Percentiles rank a stretch among this genome's conserved stretches.
phyloP scores from a whole-genome alignment of 345 rosid species.

The Moricandia arvensis region DNA sequence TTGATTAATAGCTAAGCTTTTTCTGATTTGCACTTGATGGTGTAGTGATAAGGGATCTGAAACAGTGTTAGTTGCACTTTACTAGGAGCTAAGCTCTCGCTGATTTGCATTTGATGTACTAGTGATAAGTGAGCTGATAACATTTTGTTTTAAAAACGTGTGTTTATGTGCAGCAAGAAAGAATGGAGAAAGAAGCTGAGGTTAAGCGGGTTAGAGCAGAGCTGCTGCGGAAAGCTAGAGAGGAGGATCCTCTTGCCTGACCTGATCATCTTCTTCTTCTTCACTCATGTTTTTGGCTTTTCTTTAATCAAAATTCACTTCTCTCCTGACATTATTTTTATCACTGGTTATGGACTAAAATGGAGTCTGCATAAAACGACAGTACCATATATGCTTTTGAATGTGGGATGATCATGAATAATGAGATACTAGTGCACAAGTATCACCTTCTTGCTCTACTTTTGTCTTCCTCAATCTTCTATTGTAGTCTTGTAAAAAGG shows the following conservation, averaged over 20 bases:
- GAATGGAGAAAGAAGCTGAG: conserved; percentile 61
- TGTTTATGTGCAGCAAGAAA: conserved; percentile 45
- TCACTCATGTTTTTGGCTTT: background rate
- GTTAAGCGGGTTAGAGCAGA: conserved; percentile 57
- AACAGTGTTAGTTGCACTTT: background rate
- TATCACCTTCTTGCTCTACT: background rate
- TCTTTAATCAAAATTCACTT: conserved; percentile 7
- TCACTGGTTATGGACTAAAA: conserved; percentile 1
- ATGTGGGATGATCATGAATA: conserved; percentile 33
- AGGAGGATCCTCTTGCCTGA: conserved; percentile 45
- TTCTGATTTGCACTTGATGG: background rate
- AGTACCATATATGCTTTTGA: conserved; percentile 19
- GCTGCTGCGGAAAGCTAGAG: conserved; percentile 47
- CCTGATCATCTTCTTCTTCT: conserved; percentile 21
- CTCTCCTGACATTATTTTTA: background rate
- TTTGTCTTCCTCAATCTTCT: too few species aligned
- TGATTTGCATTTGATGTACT: background rate
- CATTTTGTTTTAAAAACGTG: background rate
- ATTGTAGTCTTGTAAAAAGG: too few species aligned
- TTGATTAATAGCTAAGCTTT: background rate
- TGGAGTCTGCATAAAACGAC: conserved; percentile 21
- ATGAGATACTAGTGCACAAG: conserved; percentile 5
- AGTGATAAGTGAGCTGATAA: background rate
- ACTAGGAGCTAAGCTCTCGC: background rate
- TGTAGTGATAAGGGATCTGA: background rate